Percentiles rank a stretch among this genome's conserved stretches.
Evolutionary conservation across 2,329 filamentous ascomycete genomes (phyloP).

Genomic region (Dothideomycetidae sp.): DNA sequence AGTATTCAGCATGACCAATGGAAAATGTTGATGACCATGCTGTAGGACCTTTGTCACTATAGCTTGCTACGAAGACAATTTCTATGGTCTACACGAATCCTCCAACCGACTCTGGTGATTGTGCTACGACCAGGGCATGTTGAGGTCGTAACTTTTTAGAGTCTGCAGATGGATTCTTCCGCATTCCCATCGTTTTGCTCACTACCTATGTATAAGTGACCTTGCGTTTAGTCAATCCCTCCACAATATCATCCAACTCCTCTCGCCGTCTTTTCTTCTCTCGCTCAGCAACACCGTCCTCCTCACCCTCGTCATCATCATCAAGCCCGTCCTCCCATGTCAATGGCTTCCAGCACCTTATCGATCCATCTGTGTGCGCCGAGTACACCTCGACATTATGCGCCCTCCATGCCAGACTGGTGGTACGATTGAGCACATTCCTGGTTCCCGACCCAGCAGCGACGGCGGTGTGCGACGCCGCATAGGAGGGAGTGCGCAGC

Average conservation of each 20-base stretch:
- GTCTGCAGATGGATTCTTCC: too few species aligned
- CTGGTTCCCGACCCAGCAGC: conserved; percentile 14
- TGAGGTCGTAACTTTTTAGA: too few species aligned
- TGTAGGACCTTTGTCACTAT: too few species aligned
- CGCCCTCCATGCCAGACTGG: conserved; percentile 59
- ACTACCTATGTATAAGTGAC: conserved; percentile 37
- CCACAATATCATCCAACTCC: conserved; percentile 66
- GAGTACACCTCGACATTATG: conserved; percentile 65
- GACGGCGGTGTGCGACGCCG: conserved; percentile 10
- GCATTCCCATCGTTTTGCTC: conserved; percentile 7
- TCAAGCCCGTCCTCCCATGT: conserved; percentile 32
- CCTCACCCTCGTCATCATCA: conserved; percentile 26
- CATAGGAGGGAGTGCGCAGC: conserved; percentile 39
- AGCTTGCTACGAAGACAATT: too few species aligned
- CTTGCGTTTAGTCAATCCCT: conserved; percentile 56
- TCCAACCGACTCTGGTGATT: too few species aligned
- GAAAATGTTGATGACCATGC: too few species aligned
- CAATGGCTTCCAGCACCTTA: conserved; percentile 61
- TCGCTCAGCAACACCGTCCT: conserved; percentile 26
- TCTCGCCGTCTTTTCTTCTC: conserved; percentile 56
- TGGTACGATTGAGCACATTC: conserved; percentile 43
- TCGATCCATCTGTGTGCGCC: conserved; percentile 69
- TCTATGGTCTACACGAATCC: too few species aligned
- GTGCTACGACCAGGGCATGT: too few species aligned
- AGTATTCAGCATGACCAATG: too few species aligned